These are phyloP conservation scores for Trametes gibbosa DNA, from an alignment of 768 basidiomycete species.

Conservation along the genomic window DNA sequence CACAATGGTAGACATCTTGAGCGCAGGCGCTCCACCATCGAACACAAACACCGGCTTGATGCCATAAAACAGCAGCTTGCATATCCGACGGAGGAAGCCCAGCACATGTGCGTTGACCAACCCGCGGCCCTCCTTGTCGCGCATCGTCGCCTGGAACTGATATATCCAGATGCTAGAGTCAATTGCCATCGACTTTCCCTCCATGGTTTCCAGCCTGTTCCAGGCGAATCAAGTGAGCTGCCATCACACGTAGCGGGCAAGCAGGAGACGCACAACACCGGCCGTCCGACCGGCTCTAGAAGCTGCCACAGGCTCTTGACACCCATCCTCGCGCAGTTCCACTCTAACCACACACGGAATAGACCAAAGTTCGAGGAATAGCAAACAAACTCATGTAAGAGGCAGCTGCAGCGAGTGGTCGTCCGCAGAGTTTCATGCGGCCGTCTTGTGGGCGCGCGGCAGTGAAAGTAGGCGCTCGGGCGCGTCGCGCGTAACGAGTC, in stretches of 20 bases:
- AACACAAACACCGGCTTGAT: slow-evolving; percentile 99
- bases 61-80: slow-evolving; percentile 94
- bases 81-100: slow-evolving; percentile 86
- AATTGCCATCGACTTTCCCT: slow-evolving; percentile 94
- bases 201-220: slow-evolving; percentile 84
- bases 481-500: slow-evolving; percentile 19
- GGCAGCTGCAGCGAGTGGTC: background rate
- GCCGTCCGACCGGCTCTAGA: slow-evolving; percentile 88
- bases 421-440: too few relatives aligned
- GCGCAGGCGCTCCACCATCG: slow-evolving; percentile 89
- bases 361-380: too few relatives aligned
- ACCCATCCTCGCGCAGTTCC: slow-evolving; percentile 60
- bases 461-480: too few relatives aligned
- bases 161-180: slow-evolving; percentile 99
- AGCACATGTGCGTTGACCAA: slow-evolving; percentile 92
- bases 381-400: slow-evolving; percentile 8
- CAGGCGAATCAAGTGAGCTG: background rate
- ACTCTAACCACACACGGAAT: background rate
- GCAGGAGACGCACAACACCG: slow-evolving; percentile 70
- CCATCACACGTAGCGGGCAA: background rate
- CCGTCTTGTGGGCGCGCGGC: background rate
- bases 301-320: slow-evolving; percentile 96
- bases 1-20: slow-evolving; percentile 90
- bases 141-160: slow-evolving; percentile 99
- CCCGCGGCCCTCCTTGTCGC: slow-evolving; percentile 91